Evolutionary conservation across 1,284 basidiomycete genomes (phyloP), one percentile per base, ranked within the genome.

Genomic region (Meripilus lineatus): DNA sequence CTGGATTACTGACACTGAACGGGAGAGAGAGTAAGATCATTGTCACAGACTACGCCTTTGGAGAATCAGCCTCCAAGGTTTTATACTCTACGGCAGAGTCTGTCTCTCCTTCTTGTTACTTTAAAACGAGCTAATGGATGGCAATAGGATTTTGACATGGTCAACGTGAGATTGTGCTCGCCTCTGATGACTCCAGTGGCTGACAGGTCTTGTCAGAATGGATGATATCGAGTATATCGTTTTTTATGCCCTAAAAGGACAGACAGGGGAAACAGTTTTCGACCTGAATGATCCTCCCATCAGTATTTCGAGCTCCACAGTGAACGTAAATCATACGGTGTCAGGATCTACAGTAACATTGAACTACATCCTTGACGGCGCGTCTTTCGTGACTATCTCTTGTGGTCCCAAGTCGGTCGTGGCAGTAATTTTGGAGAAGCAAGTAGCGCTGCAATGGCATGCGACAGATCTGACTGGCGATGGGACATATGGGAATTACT

Each of bases 51-150:
- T 75, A 73, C 52, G 55, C 64, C 4, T 74, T 75, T 47, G 73
- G 74, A 4, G 40, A 34, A 38, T 58, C 55, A 20, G 43, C 51
- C 5, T 64, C 63, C 2, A 64, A 49, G 6, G 61, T 75, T 3
- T 45, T 74, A 14, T 75, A 74, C 54, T 71, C 72, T 2, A 74
- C 77, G 15, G 68, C 74, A 1, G 70, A 72, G 64, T 72, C 62
- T 24, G 66, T 28, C n/a, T n/a, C n/a, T n/a, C n/a, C n/a, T n/a
- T n/a, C n/a, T n/a, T n/a, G n/a, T n/a, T n/a, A n/a, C n/a, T n/a
- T n/a, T n/a, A n/a, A n/a, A n/a, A n/a, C n/a, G n/a, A n/a, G n/a
- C n/a, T n/a, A n/a, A n/a, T n/a, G n/a, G 41, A 17, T 17, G 20
- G 23, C 23, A 32, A 56, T 56, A 65, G 74, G 52, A 62, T 74